Percentiles rank a stretch among this genome's conserved stretches.
Conservation (phyloP, 2,329 filamentous ascomycete species). For the Neopestalotiopsis sp. region DNA sequence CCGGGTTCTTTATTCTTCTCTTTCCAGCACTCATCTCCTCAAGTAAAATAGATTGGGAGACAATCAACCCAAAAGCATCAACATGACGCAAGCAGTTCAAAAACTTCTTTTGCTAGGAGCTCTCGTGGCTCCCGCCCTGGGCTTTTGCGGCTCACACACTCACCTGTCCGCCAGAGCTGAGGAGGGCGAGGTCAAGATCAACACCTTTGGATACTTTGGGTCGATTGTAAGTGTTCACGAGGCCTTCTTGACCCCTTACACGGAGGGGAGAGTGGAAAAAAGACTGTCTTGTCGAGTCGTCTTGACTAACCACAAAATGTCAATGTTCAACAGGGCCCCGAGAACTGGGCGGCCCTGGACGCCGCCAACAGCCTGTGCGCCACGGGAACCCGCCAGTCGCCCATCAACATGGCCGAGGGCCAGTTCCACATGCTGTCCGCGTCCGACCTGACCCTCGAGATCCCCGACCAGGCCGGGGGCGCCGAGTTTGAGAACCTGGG, state of each 20-base stretch:
- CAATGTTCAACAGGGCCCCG: conserved; percentile 30
- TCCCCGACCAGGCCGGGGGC: conserved; percentile 47
- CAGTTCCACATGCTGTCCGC: conserved; percentile 38
- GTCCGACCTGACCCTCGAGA: conserved; percentile 38
- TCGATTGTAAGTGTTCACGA: conserved; percentile 18
- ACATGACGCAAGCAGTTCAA: conserved; percentile 26
- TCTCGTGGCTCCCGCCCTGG: conserved; percentile 30
- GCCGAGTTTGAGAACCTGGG: conserved; percentile 62
- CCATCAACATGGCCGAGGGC: conserved; percentile 56
- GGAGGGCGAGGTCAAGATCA: conserved; percentile 34
- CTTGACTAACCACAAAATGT: no score
- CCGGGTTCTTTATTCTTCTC: neutral
- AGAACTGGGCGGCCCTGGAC: conserved; percentile 40
- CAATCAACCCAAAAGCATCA: neutral
- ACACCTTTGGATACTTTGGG: conserved; percentile 38
- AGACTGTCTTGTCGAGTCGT: no score
- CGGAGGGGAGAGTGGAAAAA: no score
- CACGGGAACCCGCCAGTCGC: conserved; percentile 58
- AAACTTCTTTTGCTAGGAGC: conserved; percentile 30
- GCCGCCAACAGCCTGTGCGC: conserved; percentile 53
- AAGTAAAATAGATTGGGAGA: neutral
- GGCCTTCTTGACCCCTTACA: no score
- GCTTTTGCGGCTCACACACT: conserved; percentile 36
- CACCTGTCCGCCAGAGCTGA: conserved; percentile 32
- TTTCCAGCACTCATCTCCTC: neutral